Base-by-base conservation (phyloP, 768 basidiomycete species). In the Hygrophoropsis aurantiaca region DNA sequence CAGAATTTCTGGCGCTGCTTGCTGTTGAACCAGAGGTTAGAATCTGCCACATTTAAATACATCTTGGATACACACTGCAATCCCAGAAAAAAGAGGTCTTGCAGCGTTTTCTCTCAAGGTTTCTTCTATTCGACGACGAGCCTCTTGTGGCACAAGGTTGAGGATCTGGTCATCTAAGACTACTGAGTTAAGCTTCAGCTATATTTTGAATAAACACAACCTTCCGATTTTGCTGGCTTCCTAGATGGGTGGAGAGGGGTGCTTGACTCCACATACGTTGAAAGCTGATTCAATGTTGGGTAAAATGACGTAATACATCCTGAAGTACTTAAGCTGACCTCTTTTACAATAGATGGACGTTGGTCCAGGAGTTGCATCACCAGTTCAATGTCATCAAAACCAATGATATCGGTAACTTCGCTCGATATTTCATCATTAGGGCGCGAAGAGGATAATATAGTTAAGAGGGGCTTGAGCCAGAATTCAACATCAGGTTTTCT, bases 321-420 rank as follows among this genome's bases (percentile, higher is more conserved):
- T 38, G 16, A 16, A 38, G 6, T 6, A 38, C 9, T 1, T 19
- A 36, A 24, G 32, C 71, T 55, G 53, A 87, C 87, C 63, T 83
- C 71, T 54, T 71, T 54, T 23, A 66, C 71, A 25, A 85, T 59
- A 1, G 64, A 59, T 6, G 55, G 51, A 18, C 94, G 81, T 24
- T 81, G 73, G 15, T 71, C 60, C 2, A 97, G 64, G 21, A 97
- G 75, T 34, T 87, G 79, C 67, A 78, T 79, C 7, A 87, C 81
- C 26, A 93, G 69, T 21, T 90, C 90, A 40, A 97, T 81, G 15
- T 86, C 79, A 41, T 95, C 89, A 61, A 85, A 90, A 2, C 94
- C 95, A 39, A 94, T 62, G 9, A 90, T 69, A 50, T 97, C 94
- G 7, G 78, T 80, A 9, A 97, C 62, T 54, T 90, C 86, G 21